Base-by-base conservation (phyloP, 192 early-diverging fungal genomes). In the Spinellus fusiger region DNA sequence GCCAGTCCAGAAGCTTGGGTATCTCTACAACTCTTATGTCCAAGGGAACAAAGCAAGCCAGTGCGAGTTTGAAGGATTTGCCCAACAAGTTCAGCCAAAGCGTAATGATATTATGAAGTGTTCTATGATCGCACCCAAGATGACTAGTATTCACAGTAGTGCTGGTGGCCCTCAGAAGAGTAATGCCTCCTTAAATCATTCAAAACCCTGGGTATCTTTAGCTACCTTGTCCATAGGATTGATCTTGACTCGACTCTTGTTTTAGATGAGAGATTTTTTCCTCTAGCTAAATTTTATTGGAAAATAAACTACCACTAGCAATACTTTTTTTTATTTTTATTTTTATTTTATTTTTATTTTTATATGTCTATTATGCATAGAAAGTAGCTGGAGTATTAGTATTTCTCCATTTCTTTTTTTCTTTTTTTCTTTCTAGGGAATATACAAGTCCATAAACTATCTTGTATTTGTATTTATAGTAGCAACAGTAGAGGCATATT, bases 1-100 rank as follows among this genome's bases (percentile, higher is more conserved):
- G 8, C 68, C 76, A 0, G 34, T 58, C 13, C 66, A 77, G 32
- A 78, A 82, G 33, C 59, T 82, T 9, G 73, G 71, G 23, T 82
- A 73, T 61, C 66, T 75, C 58, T 80, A 80, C 54, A 71, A 72
- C 35, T 16, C 48, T 3, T 79, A 81, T 27, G 50, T 50, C 8
- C 34, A 46, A 26, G 52, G 52, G 15, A 28, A 48, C 9, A 18
- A 28, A 33, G 18, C 29, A 16, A 58, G 33, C 34, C 22, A 18
- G 10, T 67, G 65, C 46, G 58, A 60, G 27, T 67, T 60, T 44
- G 55, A 60, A 49, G 65, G 65, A 4, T 60, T 52, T 37, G 65
- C 57, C 20, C 49, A 47, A 59, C 18, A 32, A 29, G 53, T 54
- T 0, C 18, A 48, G 15, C 65, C 65, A 26, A 60, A 54, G 29